phyloP scores from a whole-genome alignment of 2,329 filamentous ascomycete species.

The Mariannaea sp. region DNA sequence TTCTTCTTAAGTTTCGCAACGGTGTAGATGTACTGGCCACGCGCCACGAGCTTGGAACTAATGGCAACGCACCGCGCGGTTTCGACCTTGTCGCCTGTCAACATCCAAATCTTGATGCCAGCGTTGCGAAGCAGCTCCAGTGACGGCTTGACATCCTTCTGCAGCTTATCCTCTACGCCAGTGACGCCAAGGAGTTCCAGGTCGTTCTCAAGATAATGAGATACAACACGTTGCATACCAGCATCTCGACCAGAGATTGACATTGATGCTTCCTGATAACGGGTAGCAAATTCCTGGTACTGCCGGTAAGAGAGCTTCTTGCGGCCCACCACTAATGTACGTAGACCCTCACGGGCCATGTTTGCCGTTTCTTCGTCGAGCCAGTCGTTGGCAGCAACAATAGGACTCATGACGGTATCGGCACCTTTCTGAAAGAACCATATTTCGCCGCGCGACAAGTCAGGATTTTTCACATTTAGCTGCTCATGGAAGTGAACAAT shows the following conservation, averaged over 20 bases:
- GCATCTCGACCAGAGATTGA: conserved; percentile 79
- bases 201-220: conserved; percentile 81
- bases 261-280: conserved; percentile 79
- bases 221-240: conserved; percentile 79
- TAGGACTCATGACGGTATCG: conserved; percentile 96
- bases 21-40: conserved; percentile 95
- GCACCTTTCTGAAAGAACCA: conserved; percentile 99
- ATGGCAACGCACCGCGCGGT: conserved; percentile 96
- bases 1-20: conserved; percentile 84
- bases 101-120: conserved; percentile 99
- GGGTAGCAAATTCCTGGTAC: conserved; percentile 78
- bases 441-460: conserved; percentile 72
- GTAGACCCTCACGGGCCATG: conserved; percentile 95
- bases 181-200: conserved; percentile 96
- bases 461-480: conserved; percentile 51
- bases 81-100: conserved; percentile 98
- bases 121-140: conserved; percentile 94
- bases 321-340: conserved; percentile 93
- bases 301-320: conserved; percentile 79
- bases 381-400: conserved; percentile 97
- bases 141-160: conserved; percentile 93
- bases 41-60: conserved; percentile 88
- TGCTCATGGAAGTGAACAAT: conserved; percentile 82
- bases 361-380: conserved; percentile 99
- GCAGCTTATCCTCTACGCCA: conserved; percentile 95